Evolutionary conservation across 805 yeast species (phyloP).

Genomic region (Saturnispora quitensis): DNA sequence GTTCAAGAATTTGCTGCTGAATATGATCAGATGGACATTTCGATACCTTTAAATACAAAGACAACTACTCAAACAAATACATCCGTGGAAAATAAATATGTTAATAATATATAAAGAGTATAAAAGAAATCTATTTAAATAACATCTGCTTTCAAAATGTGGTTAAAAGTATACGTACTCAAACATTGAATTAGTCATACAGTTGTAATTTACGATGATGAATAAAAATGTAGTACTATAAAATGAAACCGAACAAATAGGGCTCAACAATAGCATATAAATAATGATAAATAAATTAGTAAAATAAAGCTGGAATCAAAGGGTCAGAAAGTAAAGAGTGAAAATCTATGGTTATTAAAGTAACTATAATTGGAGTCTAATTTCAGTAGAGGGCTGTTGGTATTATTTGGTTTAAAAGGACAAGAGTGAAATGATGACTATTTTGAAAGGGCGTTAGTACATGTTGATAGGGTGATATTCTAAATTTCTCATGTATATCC

Average conservation of each 20-base stretch:
- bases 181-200: slow-evolving; percentile 5
- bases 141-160: not conserved
- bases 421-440: not conserved
- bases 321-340: not conserved
- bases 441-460: not conserved
- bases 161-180: slow-evolving; percentile 4
- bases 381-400: not conserved
- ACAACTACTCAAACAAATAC: no score
- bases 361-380: not conserved
- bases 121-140: not conserved
- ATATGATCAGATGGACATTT: slow-evolving; percentile 13
- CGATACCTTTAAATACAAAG: not conserved
- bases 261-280: not conserved
- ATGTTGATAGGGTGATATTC: not conserved
- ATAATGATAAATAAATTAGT: not conserved
- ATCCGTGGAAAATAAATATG: not conserved
- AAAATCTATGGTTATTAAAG: not conserved
- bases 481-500: not conserved
- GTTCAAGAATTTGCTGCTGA: slow-evolving; percentile 22
- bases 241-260: not conserved
- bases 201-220: slow-evolving; percentile 5
- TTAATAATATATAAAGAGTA: not conserved
- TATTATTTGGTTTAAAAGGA: not conserved
- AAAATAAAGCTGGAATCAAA: not conserved
- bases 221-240: not conserved